Evolutionary conservation across 2,329 filamentous ascomycete species (phyloP).

Genomic region (Chalaropsis thielavioides): DNA sequence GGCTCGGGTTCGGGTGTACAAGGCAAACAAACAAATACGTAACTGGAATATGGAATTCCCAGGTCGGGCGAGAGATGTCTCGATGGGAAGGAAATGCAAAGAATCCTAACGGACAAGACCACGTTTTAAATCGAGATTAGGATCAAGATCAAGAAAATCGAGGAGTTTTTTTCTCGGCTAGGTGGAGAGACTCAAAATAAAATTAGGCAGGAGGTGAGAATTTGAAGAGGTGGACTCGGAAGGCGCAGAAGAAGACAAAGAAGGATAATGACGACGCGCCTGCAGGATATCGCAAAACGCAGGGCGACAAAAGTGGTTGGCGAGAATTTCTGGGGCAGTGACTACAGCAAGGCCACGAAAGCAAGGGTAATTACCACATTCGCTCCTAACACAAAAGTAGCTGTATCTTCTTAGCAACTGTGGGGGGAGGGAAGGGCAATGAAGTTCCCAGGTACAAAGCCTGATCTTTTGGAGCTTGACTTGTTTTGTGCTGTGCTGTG

Average conservation of each 20-base stretch:
- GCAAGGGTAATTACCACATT: neutral
- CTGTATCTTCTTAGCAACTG: neutral
- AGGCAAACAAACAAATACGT: neutral
- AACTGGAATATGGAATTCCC: neutral
- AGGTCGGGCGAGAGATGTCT: neutral
- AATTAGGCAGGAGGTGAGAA: neutral
- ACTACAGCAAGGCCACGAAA: neutral
- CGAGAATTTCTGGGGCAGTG: neutral
- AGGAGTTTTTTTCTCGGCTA: neutral
- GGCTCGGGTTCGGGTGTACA: neutral
- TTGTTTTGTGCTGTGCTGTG: conserved; percentile 1
- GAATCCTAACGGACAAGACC: neutral
- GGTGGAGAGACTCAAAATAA: neutral
- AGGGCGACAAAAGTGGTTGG: neutral
- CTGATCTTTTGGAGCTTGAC: neutral
- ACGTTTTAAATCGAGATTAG: neutral
- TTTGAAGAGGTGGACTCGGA: neutral
- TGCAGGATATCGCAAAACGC: conserved; percentile 10
- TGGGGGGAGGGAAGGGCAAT: neutral
- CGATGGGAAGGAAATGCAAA: neutral
- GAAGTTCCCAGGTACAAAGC: neutral
- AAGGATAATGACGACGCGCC: conserved; percentile 2
- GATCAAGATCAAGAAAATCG: neutral
- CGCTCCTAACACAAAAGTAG: neutral
- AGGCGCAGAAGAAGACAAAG: neutral